These are phyloP conservation scores for Gynochthodes officinalis DNA, from an alignment of 257 asterid species.

Conservation along the genomic window DNA sequence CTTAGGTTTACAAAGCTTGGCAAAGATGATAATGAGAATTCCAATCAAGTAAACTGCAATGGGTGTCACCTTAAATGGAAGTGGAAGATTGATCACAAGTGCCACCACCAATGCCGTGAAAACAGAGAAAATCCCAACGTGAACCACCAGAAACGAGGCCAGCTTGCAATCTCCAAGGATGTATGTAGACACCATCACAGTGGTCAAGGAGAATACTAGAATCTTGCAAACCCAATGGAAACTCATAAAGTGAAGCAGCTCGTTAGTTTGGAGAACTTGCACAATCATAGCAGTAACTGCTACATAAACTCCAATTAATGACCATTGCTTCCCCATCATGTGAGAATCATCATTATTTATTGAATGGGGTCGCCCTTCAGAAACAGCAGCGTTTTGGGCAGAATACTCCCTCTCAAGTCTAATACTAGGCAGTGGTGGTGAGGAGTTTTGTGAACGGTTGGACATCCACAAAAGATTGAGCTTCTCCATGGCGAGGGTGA, in stretches of 20 bases:
- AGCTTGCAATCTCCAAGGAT: background rate
- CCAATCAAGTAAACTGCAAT: background rate
- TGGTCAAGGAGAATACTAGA: background rate
- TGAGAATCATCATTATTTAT: too few species aligned
- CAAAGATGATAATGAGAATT: background rate
- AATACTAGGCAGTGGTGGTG: too few species aligned
- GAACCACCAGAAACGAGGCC: background rate
- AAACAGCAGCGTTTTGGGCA: too few species aligned
- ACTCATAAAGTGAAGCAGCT: background rate
- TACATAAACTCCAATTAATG: background rate
- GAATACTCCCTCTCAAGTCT: too few species aligned
- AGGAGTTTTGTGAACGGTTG: too few species aligned
- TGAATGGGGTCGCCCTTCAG: too few species aligned
- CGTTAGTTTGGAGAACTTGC: background rate
- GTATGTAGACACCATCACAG: background rate
- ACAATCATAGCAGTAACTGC: background rate
- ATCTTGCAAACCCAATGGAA: background rate
- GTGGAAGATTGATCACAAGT: background rate
- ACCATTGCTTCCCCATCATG: too few species aligned
- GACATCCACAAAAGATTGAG: too few species aligned
- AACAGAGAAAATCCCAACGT: background rate
- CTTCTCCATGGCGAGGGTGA: too few species aligned
- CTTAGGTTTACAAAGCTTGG: background rate
- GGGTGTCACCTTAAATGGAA: background rate
- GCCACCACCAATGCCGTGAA: background rate